Evolutionary conservation across 768 basidiomycete species (phyloP).

Genomic region (Hygrophorus russula): DNA sequence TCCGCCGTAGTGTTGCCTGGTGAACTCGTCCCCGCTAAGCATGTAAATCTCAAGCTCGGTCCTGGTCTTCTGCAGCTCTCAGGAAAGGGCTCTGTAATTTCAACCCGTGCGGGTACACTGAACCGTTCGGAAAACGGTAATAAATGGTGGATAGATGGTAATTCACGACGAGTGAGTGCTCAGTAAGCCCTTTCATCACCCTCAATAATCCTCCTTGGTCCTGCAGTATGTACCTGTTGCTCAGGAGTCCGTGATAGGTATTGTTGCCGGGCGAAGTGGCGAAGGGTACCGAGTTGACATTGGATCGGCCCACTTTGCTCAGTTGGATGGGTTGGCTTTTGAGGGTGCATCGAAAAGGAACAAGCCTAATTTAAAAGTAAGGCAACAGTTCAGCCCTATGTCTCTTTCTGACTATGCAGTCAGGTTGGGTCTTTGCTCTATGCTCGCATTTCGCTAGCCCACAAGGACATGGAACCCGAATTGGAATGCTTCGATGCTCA

Average conservation of each 20-base stretch:
- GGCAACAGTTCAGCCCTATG: background rate
- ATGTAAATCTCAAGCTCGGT: constrained; percentile 76
- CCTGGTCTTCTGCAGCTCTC: constrained; percentile 60
- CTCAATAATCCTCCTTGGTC: constrained; percentile 4
- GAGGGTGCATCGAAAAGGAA: constrained; percentile 94
- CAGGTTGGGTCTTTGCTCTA: constrained; percentile 89
- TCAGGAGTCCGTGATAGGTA: constrained; percentile 84
- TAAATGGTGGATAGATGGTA: constrained; percentile 85
- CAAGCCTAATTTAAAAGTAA: constrained; percentile 75
- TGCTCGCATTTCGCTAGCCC: constrained; percentile 85
- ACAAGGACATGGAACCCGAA: constrained; percentile 98
- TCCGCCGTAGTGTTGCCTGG: constrained; percentile 53
- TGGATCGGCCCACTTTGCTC: constrained; percentile 76
- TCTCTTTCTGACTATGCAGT: constrained; percentile 1
- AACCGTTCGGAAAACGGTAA: constrained; percentile 61
- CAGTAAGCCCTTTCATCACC: background rate
- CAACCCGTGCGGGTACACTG: constrained; percentile 62
- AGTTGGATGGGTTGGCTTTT: constrained; percentile 85
- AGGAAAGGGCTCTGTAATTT: constrained; percentile 27
- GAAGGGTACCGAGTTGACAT: constrained; percentile 94
- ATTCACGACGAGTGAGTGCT: constrained; percentile 60
- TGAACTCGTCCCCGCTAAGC: constrained; percentile 60
- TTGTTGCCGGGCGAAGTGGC: constrained; percentile 67
- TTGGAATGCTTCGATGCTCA: constrained; percentile 94
- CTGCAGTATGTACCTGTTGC: constrained; percentile 80